These are phyloP conservation scores for Fusarium duplospermum DNA, from an alignment of 2,329 filamentous ascomycete species.

Conservation along the genomic window DNA sequence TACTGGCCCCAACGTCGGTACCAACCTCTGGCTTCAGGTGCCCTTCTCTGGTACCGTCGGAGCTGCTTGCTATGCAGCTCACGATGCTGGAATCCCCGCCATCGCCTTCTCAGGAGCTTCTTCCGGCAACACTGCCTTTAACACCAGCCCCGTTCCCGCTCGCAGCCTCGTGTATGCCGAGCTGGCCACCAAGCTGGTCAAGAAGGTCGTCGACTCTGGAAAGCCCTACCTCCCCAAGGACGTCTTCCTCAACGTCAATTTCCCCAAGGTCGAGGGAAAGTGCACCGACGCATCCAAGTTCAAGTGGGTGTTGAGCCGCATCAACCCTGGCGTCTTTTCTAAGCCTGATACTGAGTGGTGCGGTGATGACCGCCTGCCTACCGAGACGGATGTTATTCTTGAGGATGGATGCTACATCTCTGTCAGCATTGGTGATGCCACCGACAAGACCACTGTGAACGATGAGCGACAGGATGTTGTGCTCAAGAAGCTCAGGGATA, in stretches of 20 bases:
- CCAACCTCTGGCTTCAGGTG: conserved; percentile 67
- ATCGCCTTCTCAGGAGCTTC: conserved; percentile 74
- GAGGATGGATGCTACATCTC: conserved; percentile 69
- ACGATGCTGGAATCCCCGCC: conserved; percentile 68
- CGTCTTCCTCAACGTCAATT: conserved; percentile 77
- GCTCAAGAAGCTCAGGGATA: conserved; percentile 46
- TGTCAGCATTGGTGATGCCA: conserved; percentile 71
- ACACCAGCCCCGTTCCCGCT: conserved; percentile 62
- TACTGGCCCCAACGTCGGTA: conserved; percentile 70
- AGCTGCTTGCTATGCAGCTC: conserved; percentile 68
- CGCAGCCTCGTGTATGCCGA: conserved; percentile 72
- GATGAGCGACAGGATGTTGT: conserved; percentile 47
- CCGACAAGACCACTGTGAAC: conserved; percentile 66
- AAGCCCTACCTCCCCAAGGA: conserved; percentile 71
- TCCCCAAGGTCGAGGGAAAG: conserved; percentile 62
- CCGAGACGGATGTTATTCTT: conserved; percentile 65
- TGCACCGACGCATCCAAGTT: conserved; percentile 67
- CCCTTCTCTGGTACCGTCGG: conserved; percentile 76
- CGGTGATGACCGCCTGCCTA: conserved; percentile 65
- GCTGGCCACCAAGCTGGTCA: conserved; percentile 68
- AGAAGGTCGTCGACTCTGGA: conserved; percentile 65
- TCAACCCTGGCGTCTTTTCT: conserved; percentile 66
- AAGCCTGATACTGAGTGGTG: conserved; percentile 69
- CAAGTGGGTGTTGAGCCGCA: conserved; percentile 72
- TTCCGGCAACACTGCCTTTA: conserved; percentile 63